phyloP scores from a whole-genome alignment of 768 basidiomycete genomes.

The Dioszegia aurantiaca region DNA sequence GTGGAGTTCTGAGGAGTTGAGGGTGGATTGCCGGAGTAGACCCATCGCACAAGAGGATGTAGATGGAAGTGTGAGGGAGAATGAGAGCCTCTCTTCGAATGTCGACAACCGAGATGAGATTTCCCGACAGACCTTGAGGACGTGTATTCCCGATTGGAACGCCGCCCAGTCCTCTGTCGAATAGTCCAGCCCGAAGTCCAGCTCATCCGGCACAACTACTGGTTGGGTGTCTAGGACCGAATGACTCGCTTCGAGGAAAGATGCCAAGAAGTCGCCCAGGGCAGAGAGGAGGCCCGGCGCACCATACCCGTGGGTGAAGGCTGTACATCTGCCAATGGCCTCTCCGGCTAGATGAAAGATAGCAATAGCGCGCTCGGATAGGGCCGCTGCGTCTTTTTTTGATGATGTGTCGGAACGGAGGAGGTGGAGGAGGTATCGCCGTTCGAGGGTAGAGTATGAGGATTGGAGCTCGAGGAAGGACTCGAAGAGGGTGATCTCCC shows the following conservation, averaged over 20 bases:
- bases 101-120: slow-evolving; percentile 65
- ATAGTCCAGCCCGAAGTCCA: slow-evolving; percentile 73
- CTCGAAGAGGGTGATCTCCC: slow-evolving; percentile 90
- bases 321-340: slow-evolving; percentile 67
- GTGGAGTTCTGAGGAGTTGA: slow-evolving; percentile 77
- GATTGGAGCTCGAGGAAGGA: slow-evolving; percentile 88
- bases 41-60: slow-evolving; percentile 62
- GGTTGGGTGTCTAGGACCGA: slow-evolving; percentile 16
- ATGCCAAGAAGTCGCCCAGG: slow-evolving; percentile 67
- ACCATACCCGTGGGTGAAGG: slow-evolving; percentile 88
- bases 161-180: slow-evolving; percentile 81
- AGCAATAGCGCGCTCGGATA: slow-evolving; percentile 71
- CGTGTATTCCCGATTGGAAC: slow-evolving; percentile 76
- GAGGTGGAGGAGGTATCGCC: slow-evolving; percentile 59
- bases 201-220: slow-evolving; percentile 35
- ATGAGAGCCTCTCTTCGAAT: slow-evolving; percentile 72
- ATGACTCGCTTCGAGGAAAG: slow-evolving; percentile 59
- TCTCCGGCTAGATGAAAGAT: slow-evolving; percentile 77
- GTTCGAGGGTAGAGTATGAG: slow-evolving; percentile 77
- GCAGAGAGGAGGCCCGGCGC: slow-evolving; percentile 69
- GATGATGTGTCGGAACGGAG: slow-evolving; percentile 24
- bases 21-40: slow-evolving; percentile 68
- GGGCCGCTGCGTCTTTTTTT: slow-evolving; percentile 51
- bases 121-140: slow-evolving; percentile 74
- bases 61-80: slow-evolving; percentile 55